phyloP scores from a whole-genome alignment of 257 asterid species.

The Nemophila menziesii region DNA sequence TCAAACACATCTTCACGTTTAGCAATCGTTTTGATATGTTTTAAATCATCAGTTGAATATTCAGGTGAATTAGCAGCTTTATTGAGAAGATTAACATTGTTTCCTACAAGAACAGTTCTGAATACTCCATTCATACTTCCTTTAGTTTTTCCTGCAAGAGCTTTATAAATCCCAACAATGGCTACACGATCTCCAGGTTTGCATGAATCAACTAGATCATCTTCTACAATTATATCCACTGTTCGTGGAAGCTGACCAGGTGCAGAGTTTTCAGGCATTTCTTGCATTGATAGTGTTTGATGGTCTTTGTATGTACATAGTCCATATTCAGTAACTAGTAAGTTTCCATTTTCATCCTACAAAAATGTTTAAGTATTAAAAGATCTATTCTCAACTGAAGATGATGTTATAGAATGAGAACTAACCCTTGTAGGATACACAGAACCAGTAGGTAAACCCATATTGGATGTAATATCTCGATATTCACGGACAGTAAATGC shows the following conservation, averaged over 20 bases:
- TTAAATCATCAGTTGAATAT: slow-evolving; percentile 64
- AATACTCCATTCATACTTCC: slow-evolving; percentile 92
- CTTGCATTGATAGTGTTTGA: slow-evolving; percentile 91
- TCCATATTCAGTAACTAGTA: slow-evolving; percentile 87
- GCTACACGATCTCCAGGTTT: slow-evolving; percentile 98
- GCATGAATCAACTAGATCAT: slow-evolving; percentile 90
- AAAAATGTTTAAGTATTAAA: slow-evolving; percentile 10
- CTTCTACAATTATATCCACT: slow-evolving; percentile 81
- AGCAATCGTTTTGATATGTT: slow-evolving; percentile 58
- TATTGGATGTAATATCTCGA: slow-evolving; percentile 80
- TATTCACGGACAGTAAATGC: slow-evolving; percentile 72
- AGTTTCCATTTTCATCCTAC: slow-evolving; percentile 86
- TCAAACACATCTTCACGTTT: slow-evolving; percentile 66
- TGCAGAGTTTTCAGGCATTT: slow-evolving; percentile 93
- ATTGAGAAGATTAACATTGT: slow-evolving; percentile 79
- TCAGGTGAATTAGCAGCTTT: slow-evolving; percentile 65
- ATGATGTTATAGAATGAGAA: slow-evolving; percentile 5
- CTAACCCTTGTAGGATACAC: slow-evolving; percentile 90
- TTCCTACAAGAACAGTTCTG: slow-evolving; percentile 94
- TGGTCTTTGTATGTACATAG: slow-evolving; percentile 83
- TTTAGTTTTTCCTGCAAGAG: slow-evolving; percentile 81
- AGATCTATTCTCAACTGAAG: slow-evolving; percentile 5
- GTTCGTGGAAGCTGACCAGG: slow-evolving; percentile 98
- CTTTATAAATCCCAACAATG: slow-evolving; percentile 88
- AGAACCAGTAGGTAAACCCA: slow-evolving; percentile 94